These are phyloP conservation scores for Daldinia bambusicola DNA, from an alignment of 495 filamentous ascomycete species.

Conservation along the genomic window DNA sequence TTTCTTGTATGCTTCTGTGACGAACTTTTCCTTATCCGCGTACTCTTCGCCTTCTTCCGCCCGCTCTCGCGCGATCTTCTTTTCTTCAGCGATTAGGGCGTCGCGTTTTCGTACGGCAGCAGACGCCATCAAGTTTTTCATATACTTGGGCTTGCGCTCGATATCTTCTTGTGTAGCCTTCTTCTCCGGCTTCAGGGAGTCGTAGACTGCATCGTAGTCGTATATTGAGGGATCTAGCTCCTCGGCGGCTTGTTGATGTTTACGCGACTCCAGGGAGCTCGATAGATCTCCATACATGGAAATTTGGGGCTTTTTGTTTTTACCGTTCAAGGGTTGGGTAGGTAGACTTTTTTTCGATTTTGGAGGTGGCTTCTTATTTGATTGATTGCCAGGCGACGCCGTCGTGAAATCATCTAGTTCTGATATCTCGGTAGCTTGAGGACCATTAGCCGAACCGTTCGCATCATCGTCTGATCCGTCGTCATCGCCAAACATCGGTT, in stretches of 20 bases:
- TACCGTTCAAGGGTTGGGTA: constrained; percentile 45
- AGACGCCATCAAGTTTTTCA: constrained; percentile 79
- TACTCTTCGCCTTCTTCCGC: constrained; percentile 95
- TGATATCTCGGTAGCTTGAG: constrained; percentile 45
- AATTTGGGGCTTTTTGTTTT: constrained; percentile 48
- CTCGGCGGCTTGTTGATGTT: constrained; percentile 66
- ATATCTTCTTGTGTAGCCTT: constrained; percentile 50
- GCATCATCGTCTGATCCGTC: constrained; percentile 60
- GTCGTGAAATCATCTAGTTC: constrained; percentile 50
- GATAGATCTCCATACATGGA: constrained; percentile 66
- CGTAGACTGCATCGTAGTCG: constrained; percentile 80
- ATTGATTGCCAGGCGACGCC: constrained; percentile 11
- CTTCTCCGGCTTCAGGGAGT: constrained; percentile 65
- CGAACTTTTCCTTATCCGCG: constrained; percentile 95
- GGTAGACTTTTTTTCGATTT: constrained; percentile 42
- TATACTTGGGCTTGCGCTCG: constrained; percentile 80
- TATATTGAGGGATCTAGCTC: constrained; percentile 74
- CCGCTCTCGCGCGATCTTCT: constrained; percentile 84
- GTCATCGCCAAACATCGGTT: constrained; percentile 62
- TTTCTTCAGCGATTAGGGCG: constrained; percentile 86
- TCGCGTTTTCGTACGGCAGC: constrained; percentile 91
- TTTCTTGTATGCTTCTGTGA: constrained; percentile 92
- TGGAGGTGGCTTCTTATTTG: constrained; percentile 38
- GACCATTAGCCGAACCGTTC: constrained; percentile 30
- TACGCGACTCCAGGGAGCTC: constrained; percentile 62